Percentiles rank a stretch among this genome's conserved stretches.
Evolutionary conservation across 164 flowering plant species (phyloP).

Genomic region (Vitis vinifera): ASM3070453v1 NC_081822.1:8975501-8976000

Average conservation of each 20-base stretch:
- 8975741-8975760: background rate
- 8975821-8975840: background rate
- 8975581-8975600: background rate
- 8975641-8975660: conserved; percentile 2
- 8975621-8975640: conserved; percentile 5
- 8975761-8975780: background rate
- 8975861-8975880: background rate
- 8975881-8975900: background rate
- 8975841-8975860: background rate
- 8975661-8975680: conserved; percentile 11
- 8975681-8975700: conserved; percentile 12
- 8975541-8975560: background rate
- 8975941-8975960: background rate
- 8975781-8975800: conserved; percentile 1
- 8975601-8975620: conserved; percentile 1
- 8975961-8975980: no score
- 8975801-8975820: background rate
- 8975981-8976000: no score
- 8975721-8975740: background rate
- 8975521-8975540: conserved; percentile 4
- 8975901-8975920: background rate
- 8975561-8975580: background rate
- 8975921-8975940: background rate
- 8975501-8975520: background rate
- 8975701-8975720: conserved; percentile 12